Percentiles rank a stretch among this genome's conserved stretches.
phyloP scores from a whole-genome alignment of 805 yeast species.

The Spathaspora passalidarum region DNA sequence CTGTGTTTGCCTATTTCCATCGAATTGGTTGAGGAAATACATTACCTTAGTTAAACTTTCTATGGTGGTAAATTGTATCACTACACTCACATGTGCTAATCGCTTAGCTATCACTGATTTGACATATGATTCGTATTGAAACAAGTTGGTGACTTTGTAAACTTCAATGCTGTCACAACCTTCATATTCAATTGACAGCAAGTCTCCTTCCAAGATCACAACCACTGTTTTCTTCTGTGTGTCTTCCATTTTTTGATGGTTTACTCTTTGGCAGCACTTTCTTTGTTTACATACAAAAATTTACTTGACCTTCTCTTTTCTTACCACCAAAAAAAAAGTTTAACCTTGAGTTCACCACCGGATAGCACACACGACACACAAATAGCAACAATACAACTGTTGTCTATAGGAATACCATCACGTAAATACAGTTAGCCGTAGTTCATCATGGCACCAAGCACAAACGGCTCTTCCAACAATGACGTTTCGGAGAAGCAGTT shows the following conservation, averaged over 20 bases:
- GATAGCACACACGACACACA: background rate
- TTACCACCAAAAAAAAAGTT: background rate
- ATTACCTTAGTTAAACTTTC: background rate
- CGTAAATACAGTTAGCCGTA: background rate
- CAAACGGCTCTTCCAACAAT: background rate
- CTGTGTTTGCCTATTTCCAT: background rate
- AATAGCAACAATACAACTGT: background rate
- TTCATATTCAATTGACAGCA: conserved; percentile 13
- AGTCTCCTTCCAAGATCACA: conserved; percentile 1
- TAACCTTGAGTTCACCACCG: background rate
- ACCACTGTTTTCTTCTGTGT: background rate
- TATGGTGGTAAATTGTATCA: background rate
- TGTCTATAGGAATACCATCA: too few relatives aligned
- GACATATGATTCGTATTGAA: conserved; percentile 4
- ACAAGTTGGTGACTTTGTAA: conserved; percentile 14
- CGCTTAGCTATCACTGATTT: background rate
- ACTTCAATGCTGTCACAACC: conserved; percentile 9
- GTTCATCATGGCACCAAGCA: conserved; percentile 7
- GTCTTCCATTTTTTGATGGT: background rate
- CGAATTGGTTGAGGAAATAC: conserved; percentile 2
- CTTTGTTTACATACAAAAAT: too few relatives aligned
- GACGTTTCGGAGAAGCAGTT: conserved; percentile 12
- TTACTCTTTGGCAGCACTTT: too few relatives aligned
- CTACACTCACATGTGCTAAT: background rate
- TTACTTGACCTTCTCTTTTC: background rate